Base-by-base conservation (phyloP, 2,329 filamentous ascomycete species). In the Akanthomyces uredinophilus region DNA sequence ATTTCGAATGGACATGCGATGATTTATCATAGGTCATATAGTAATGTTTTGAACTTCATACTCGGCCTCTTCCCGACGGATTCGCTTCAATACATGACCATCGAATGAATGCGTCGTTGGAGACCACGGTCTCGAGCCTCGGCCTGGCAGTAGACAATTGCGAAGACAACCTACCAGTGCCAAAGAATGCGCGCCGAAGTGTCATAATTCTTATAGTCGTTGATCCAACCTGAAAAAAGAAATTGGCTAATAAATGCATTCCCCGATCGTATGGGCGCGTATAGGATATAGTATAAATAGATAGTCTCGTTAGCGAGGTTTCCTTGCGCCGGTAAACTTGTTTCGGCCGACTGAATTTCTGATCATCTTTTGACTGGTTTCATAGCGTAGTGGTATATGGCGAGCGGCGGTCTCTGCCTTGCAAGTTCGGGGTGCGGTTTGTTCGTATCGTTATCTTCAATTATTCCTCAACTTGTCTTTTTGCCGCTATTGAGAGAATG, bases 211-310 rank as follows among this genome's bases (percentile, higher is more conserved):
- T 52, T n/a, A n/a, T 35, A 44, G 47, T 60, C 49, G 29, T 52
- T 53, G 24, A 44, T 53, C 39, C 47, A 37, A 60, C 37, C 52
- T 46, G 57, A 60, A 52, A 60, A 18, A 51, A 59, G 11, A 35
- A 51, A 18, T 20, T 59, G 18, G 22, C 46, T 43, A 43, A 14
- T 14, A 57, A 47, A 27, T n/a, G 43, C 32, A 18, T 39, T 47
- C 44, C 32, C 22, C 11, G 20, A 13, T n/a, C 13, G 20, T 18
- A 8, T n/a, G 43, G 29, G 41, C 32, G 16, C 39, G 18, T 37
- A 43, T 24, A 37, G 46, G 22, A 20, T 50, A 41, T 50, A 44
- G 35, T 29, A 39, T 50, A 50, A 10, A 49, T 47, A 29, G 13
- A 13, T 16, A 47, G n/a, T 35, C 43, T 57, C 29, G 16, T 29